Conservation (phyloP, 2,329 filamentous ascomycete genomes). For the Cytospora schulzeri region DNA sequence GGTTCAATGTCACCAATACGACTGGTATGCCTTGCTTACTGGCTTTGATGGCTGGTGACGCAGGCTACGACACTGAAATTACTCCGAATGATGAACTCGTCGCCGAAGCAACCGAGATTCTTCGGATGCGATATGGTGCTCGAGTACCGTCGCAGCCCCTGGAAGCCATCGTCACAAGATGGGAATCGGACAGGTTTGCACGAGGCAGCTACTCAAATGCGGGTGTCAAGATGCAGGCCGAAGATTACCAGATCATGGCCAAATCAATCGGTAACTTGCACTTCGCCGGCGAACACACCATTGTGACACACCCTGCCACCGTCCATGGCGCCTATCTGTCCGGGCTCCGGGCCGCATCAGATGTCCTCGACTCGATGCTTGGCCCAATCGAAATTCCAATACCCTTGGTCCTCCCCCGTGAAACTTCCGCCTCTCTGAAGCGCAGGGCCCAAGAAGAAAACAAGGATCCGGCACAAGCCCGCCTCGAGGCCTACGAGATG, state of each 20-base stretch:
- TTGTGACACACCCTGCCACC: conserved; percentile 91
- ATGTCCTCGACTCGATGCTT: conserved; percentile 77
- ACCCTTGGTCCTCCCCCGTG: conserved; percentile 72
- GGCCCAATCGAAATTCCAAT: conserved; percentile 78
- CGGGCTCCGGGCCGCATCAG: conserved; percentile 83
- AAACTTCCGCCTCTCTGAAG: conserved; percentile 52
- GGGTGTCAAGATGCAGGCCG: conserved; percentile 75
- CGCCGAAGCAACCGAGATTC: conserved; percentile 75
- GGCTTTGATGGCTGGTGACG: conserved; percentile 93
- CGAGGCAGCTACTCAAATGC: conserved; percentile 94
- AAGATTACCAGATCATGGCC: conserved; percentile 94
- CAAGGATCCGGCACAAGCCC: conserved; percentile 53
- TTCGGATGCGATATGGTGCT: conserved; percentile 73
- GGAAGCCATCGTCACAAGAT: conserved; percentile 88
- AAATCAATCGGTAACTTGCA: conserved; percentile 81
- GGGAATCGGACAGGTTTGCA: conserved; percentile 90
- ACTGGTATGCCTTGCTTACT: conserved; percentile 86
- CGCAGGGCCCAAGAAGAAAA: conserved; percentile 52
- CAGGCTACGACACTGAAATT: conserved; percentile 83
- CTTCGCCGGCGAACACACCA: conserved; percentile 96
- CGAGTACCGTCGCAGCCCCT: conserved; percentile 71
- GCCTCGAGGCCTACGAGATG: conserved; percentile 58
- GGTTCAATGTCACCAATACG: conserved; percentile 93
- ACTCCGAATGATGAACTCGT: conserved; percentile 76
- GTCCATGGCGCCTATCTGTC: conserved; percentile 97